phyloP scores from a whole-genome alignment of 768 basidiomycete species.

The Auricularia sp. region DNA sequence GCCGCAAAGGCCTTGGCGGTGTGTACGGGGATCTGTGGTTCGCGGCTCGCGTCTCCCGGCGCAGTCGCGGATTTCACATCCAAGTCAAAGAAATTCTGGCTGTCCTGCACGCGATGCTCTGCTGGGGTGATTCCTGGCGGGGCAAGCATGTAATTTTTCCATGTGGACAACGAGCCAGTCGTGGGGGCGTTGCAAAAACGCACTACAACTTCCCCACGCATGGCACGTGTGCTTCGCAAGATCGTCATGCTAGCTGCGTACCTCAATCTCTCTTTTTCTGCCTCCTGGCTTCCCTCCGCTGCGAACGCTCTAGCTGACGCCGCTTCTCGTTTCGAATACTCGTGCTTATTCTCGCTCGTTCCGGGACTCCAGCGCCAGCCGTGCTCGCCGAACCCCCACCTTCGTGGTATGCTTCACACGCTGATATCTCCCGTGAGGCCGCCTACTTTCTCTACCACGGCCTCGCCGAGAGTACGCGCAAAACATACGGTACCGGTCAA shows the following conservation, averaged over 20 bases:
- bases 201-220: slow-evolving; percentile 11
- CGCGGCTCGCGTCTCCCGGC: slow-evolving; percentile 14
- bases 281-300: slow-evolving; percentile 10
- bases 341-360: slow-evolving; percentile 15
- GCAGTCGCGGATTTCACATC: slow-evolving; percentile 14
- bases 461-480: slow-evolving; percentile 4
- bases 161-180: too few relatives aligned
- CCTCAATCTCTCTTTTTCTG: slow-evolving; percentile 10
- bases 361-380: slow-evolving; percentile 16
- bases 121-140: too few relatives aligned
- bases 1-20: slow-evolving; percentile 8
- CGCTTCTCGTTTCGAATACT: slow-evolving; percentile 14
- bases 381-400: slow-evolving; percentile 13
- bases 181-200: slow-evolving; percentile 17
- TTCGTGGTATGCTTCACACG: slow-evolving; percentile 11
- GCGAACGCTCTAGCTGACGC: slow-evolving; percentile 13
- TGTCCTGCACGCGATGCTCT: too few relatives aligned
- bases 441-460: slow-evolving; percentile 23
- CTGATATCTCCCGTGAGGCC: slow-evolving; percentile 7
- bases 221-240: too few relatives aligned
- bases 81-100: too few relatives aligned
- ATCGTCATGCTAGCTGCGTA: slow-evolving; percentile 5
- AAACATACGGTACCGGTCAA: slow-evolving; percentile 12
- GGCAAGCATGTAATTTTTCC: too few relatives aligned
- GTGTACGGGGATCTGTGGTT: slow-evolving; percentile 20